Conservation (phyloP, 1,284 basidiomycete species). For the Erythrobasidium hasegawianum region DNA sequence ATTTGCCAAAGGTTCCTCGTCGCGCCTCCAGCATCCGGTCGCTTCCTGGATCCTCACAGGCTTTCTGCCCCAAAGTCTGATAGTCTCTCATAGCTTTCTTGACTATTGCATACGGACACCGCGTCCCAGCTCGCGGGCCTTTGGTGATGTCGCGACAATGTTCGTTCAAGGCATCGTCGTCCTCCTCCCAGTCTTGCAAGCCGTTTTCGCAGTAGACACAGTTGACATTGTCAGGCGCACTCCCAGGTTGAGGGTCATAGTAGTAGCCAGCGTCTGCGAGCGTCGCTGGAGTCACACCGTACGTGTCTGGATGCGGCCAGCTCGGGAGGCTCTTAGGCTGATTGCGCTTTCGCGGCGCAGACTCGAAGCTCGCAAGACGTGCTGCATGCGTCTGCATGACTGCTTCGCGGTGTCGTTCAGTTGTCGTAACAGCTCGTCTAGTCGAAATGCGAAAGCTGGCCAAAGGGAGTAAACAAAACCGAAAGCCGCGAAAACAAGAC, state of each 20-base stretch:
- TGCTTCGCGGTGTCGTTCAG: background rate
- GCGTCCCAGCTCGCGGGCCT: constrained; percentile 1
- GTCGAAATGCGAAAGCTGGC: too few species aligned
- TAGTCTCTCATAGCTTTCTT: constrained; percentile 23
- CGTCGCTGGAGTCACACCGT: constrained; percentile 41
- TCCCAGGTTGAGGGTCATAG: constrained; percentile 37
- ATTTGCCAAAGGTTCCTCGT: constrained; percentile 44
- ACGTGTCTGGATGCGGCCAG: constrained; percentile 31
- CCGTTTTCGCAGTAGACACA: constrained; percentile 42
- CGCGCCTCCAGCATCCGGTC: constrained; percentile 44
- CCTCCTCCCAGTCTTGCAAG: constrained; percentile 43
- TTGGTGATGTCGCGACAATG: constrained; percentile 14
- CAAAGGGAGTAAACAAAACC: background rate
- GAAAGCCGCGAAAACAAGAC: too few species aligned
- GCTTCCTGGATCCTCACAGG: constrained; percentile 43
- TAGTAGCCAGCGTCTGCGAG: constrained; percentile 46
- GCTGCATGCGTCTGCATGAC: constrained; percentile 26
- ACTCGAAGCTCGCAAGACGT: constrained; percentile 28
- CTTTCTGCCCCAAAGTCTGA: constrained; percentile 17
- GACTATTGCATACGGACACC: constrained; percentile 32
- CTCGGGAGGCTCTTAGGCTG: constrained; percentile 1
- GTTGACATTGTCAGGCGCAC: constrained; percentile 42
- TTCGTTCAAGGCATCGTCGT: constrained; percentile 43
- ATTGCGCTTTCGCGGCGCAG: constrained; percentile 15
- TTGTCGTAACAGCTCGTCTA: background rate